A percentile compares a stretch with the other conserved stretches of the same genome.
Evolutionary conservation across 768 basidiomycete species (phyloP).

Genomic region (Tulasnella calospora): DNA sequence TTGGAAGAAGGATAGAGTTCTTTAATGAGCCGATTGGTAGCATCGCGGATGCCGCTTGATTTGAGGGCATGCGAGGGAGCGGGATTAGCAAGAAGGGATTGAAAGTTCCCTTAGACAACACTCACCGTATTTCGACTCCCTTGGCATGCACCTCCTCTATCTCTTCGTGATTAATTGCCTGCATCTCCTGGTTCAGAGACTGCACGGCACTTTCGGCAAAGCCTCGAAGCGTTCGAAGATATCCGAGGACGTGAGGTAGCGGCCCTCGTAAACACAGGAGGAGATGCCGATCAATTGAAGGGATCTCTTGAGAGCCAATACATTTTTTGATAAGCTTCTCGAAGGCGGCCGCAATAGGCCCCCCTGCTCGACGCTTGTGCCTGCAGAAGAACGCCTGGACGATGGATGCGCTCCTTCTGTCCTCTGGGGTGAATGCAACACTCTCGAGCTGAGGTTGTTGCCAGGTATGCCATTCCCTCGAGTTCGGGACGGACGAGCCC

Average conservation of each 20-base stretch:
- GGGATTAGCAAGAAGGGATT: too few relatives aligned
- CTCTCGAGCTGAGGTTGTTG: too few relatives aligned
- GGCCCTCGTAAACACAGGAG: background rate
- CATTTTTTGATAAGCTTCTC: background rate
- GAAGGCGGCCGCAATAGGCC: background rate
- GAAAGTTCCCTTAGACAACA: background rate
- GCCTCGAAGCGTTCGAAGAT: too few relatives aligned
- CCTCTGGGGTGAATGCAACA: too few relatives aligned
- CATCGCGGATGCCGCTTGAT: background rate
- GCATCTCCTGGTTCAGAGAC: too few relatives aligned
- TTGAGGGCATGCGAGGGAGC: too few relatives aligned
- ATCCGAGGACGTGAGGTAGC: background rate
- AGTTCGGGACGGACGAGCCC: too few relatives aligned
- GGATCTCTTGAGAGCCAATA: background rate
- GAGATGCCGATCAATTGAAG: background rate
- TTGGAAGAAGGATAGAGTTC: background rate
- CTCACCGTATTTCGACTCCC: background rate
- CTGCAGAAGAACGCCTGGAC: background rate
- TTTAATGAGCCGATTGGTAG: background rate
- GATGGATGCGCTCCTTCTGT: background rate
- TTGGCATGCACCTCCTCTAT: background rate
- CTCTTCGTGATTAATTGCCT: too few relatives aligned
- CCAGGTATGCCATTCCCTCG: too few relatives aligned
- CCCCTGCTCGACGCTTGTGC: background rate
- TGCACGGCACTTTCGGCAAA: too few relatives aligned